Evolutionary conservation across 108 stramenopile genomes (phyloP).

Genomic region (Skeletonema grethae): DNA sequence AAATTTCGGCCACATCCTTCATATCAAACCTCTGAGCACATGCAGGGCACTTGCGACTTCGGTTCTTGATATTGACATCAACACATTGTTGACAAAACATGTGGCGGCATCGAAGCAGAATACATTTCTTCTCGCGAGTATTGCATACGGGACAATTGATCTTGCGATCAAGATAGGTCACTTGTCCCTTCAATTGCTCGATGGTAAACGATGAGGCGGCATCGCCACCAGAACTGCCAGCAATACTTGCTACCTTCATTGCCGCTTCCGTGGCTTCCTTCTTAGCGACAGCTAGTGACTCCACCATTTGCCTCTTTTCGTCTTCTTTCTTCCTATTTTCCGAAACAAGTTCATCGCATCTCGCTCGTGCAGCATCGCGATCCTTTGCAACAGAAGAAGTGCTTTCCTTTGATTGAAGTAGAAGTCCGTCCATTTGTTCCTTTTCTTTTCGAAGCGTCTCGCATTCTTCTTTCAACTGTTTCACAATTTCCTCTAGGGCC

Average conservation of each 20-base stretch:
- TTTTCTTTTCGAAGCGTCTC: conserved; percentile 34
- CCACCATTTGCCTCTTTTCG: conserved; percentile 70
- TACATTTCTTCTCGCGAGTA: conserved; percentile 86
- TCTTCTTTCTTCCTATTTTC: conserved; percentile 61
- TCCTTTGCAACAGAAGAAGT: conserved; percentile 53
- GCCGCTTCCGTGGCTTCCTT: conserved; percentile 65
- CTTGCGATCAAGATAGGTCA: conserved; percentile 68
- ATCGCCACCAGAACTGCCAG: conserved; percentile 33
- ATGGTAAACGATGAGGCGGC: conserved; percentile 64
- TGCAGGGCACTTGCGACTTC: conserved; percentile 88
- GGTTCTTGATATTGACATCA: conserved; percentile 84
- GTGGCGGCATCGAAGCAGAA: conserved; percentile 91
- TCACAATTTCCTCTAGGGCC: conserved; percentile 51
- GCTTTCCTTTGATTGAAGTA: conserved; percentile 49
- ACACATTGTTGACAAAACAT: conserved; percentile 94
- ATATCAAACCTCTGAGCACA: conserved; percentile 82
- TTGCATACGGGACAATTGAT: conserved; percentile 90
- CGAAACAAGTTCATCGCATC: conserved; percentile 76
- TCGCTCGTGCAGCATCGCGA: conserved; percentile 46
- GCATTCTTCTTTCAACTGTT: conserved; percentile 40
- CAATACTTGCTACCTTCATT: conserved; percentile 37
- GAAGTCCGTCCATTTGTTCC: conserved; percentile 44
- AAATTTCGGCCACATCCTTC: conserved; percentile 88
- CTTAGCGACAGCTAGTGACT: conserved; percentile 72
- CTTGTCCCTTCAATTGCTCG: conserved; percentile 73